Evolutionary conservation across 495 filamentous ascomycete species (phyloP).

Genomic region (Acidiella bohemica): DNA sequence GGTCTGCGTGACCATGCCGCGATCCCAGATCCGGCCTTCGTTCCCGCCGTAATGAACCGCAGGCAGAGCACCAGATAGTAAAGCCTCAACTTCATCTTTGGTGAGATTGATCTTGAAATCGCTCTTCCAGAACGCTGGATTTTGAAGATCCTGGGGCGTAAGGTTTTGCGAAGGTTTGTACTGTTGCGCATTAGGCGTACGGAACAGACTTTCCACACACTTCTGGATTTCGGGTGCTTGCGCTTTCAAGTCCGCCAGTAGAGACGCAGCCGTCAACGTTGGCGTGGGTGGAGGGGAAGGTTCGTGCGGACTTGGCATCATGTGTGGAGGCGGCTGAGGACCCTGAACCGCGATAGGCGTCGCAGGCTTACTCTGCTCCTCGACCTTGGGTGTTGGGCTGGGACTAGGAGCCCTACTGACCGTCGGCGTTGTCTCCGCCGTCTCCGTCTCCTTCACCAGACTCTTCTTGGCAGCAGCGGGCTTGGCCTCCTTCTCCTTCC

Average conservation of each 20-base stretch:
- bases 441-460: slow-evolving; percentile 25
- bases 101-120: slow-evolving; percentile 25
- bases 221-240: slow-evolving; percentile 11
- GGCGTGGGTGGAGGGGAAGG: slow-evolving; percentile 15
- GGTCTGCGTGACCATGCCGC: slow-evolving; percentile 61
- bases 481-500: slow-evolving; percentile 53
- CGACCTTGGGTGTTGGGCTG: slow-evolving; percentile 3
- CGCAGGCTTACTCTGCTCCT: slow-evolving; percentile 21
- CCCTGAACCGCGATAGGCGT: slow-evolving; percentile 8
- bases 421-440: slow-evolving; percentile 25
- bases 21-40: slow-evolving; percentile 23
- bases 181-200: slow-evolving; percentile 4
- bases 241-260: slow-evolving; percentile 18
- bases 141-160: slow-evolving; percentile 8
- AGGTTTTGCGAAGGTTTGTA: slow-evolving; percentile 9
- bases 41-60: slow-evolving; percentile 32
- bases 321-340: background rate
- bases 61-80: slow-evolving; percentile 25
- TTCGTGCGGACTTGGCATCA: slow-evolving; percentile 2
- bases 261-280: slow-evolving; percentile 9
- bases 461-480: slow-evolving; percentile 19
- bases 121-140: slow-evolving; percentile 8
- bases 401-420: slow-evolving; percentile 26
- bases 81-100: slow-evolving; percentile 21
- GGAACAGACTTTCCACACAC: slow-evolving; percentile 15